Conservation (phyloP, 495 filamentous ascomycete species). For the Podospora anserina region DNA sequence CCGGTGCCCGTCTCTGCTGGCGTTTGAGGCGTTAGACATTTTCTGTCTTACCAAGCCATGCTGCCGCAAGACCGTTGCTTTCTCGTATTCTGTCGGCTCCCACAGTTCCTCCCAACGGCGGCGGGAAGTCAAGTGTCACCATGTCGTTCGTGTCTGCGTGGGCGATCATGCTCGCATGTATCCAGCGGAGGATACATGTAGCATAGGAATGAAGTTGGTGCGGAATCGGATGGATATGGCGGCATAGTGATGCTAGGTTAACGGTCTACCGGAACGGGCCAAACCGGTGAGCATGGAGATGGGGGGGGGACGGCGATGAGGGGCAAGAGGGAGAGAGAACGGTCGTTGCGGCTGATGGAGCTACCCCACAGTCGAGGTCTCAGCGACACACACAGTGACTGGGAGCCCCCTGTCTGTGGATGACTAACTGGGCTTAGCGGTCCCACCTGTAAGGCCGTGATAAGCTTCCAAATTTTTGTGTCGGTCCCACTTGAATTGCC, state of each 20-base stretch:
- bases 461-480: background rate
- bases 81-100: conserved; percentile 2
- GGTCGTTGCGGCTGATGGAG: background rate
- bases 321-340: background rate
- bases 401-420: background rate
- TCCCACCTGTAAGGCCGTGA: background rate
- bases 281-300: background rate
- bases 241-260: background rate
- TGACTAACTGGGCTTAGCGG: background rate
- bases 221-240: background rate
- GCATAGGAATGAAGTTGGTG: background rate
- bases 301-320: background rate
- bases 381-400: background rate
- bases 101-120: background rate
- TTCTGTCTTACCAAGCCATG: background rate
- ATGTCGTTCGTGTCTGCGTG: background rate
- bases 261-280: background rate
- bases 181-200: background rate
- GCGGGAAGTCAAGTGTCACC: background rate
- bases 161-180: background rate
- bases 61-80: background rate
- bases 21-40: background rate
- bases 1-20: background rate
- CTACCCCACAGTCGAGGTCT: background rate
- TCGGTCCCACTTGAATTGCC: background rate